Evolutionary conservation across 768 basidiomycete genomes (phyloP).

Genomic region (Tephrocybe rancida): DNA sequence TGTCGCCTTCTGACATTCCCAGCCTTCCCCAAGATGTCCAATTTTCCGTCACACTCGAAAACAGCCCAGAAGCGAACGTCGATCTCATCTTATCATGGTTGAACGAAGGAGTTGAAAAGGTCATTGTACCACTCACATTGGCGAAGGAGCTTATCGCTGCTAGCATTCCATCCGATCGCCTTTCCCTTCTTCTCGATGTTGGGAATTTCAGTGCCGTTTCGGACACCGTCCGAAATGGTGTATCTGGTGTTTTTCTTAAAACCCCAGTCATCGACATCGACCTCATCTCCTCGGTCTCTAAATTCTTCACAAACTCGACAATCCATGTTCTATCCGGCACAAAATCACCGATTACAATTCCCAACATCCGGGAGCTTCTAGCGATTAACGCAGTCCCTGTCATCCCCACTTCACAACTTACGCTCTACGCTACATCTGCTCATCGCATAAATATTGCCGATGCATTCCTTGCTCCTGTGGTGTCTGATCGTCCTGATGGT

Average conservation of each 20-base stretch:
- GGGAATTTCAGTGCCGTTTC: conserved; percentile 74
- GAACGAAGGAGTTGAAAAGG: conserved; percentile 78
- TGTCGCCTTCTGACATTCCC: conserved; percentile 38
- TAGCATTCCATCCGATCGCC: conserved; percentile 64
- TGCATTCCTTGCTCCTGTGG: conserved; percentile 81
- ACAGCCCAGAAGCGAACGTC: conserved; percentile 42
- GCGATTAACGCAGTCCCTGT: conserved; percentile 66
- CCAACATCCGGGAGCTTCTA: conserved; percentile 61
- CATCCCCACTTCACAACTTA: conserved; percentile 72
- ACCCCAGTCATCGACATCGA: conserved; percentile 72
- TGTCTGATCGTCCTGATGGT: conserved; percentile 88
- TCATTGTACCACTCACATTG: conserved; percentile 71
- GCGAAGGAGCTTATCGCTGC: conserved; percentile 68
- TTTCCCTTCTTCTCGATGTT: conserved; percentile 78
- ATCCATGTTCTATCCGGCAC: conserved; percentile 63
- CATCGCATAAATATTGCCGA: conserved; percentile 75
- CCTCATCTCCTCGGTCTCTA: conserved; percentile 74
- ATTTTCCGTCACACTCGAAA: conserved; percentile 60
- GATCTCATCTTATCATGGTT: conserved; percentile 67
- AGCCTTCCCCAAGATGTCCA: conserved; percentile 34
- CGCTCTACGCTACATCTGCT: conserved; percentile 52
- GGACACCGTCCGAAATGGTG: conserved; percentile 69
- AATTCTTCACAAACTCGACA: conserved; percentile 66
- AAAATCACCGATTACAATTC: conserved; percentile 53
- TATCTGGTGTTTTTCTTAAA: conserved; percentile 82